Evolutionary conservation across 208 protist genomes (phyloP), one percentile per base, ranked within the genome.

Genomic region (Angomonas ambiguus): DNA sequence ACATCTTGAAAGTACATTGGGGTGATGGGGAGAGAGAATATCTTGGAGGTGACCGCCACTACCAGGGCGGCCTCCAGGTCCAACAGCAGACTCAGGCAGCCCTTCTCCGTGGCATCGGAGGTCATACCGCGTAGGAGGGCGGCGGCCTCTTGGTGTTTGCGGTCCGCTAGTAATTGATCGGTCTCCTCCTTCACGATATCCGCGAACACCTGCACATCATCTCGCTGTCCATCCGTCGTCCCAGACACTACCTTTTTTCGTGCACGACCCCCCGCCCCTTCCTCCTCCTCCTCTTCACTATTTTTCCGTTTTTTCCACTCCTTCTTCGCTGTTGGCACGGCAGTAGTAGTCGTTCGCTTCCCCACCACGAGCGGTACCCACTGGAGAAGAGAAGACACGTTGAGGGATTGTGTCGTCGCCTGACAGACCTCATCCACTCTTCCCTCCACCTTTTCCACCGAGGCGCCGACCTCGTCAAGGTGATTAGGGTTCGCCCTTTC

Each of bases 1-100:
- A 89, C 55, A 62, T 81, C 91, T 69, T 95, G 83, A 30, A 78
- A 68, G 53, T 88, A 87, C 72, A 90, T 67, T 13, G 82, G 74
- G 18, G 85, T 81, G 62, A 91, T 77, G 2, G 85, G 83, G 0
- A 95, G 56, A 55, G 73, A 55, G 20, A 74, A 62, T 24, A 92
- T 51, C 49, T 80, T 79, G 11, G 60, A 53, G 41, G 75, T 32
- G 6, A 91, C 80, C 6, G 79, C 67, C 25, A 48, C 24, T 27
- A 92, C 86, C 32, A 95, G 79, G 13, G 73, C 65, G 8, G 79
- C 76, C 48, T 92, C 85, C 24, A 92, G 67, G 53, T 87, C 79
- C 2, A 92, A 74, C 51, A 92, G 34, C 18, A 92, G 68, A 8
- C 83, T 78, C 10, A 91, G 57, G 57, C 88, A 92, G 41, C 82